Percentiles rank a stretch among this genome's conserved stretches.
phyloP scores from a whole-genome alignment of 2,329 filamentous ascomycete genomes.

The Fusarium udum region DNA sequence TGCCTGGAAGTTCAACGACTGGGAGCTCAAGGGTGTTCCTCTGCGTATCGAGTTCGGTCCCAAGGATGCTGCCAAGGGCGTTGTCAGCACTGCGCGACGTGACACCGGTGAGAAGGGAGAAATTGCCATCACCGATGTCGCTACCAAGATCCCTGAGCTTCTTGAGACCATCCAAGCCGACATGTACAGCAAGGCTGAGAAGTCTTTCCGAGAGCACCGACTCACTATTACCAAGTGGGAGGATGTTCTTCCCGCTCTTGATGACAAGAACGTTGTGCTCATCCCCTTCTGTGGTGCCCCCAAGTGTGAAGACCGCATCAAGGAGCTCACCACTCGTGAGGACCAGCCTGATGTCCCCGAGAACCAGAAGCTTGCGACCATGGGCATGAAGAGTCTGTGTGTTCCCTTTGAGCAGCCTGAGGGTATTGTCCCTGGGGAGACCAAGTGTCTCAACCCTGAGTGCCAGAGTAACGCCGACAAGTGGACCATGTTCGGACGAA shows the following conservation, averaged over 20 bases:
- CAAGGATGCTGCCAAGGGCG: slow-evolving; percentile 87
- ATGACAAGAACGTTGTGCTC: slow-evolving; percentile 90
- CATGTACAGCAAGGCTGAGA: slow-evolving; percentile 80
- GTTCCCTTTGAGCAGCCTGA: slow-evolving; percentile 85
- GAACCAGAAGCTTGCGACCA: slow-evolving; percentile 63
- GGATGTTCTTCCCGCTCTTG: slow-evolving; percentile 88
- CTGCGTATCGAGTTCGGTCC: slow-evolving; percentile 95
- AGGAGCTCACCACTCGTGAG: slow-evolving; percentile 85
- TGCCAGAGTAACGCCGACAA: slow-evolving; percentile 80
- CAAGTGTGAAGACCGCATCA: slow-evolving; percentile 93
- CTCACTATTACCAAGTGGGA: slow-evolving; percentile 87
- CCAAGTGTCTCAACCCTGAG: slow-evolving; percentile 91
- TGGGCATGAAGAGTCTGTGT: slow-evolving; percentile 77
- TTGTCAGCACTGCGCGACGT: slow-evolving; percentile 86
- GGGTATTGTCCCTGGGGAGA: slow-evolving; percentile 80
- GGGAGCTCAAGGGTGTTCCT: slow-evolving; percentile 96
- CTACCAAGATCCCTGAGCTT: slow-evolving; percentile 77
- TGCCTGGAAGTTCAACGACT: slow-evolving; percentile 98
- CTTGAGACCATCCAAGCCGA: slow-evolving; percentile 91
- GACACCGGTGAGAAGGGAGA: slow-evolving; percentile 87
- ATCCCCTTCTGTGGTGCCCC: slow-evolving; percentile 87
- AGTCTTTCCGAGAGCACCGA: slow-evolving; percentile 81
- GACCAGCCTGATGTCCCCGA: slow-evolving; percentile 64
- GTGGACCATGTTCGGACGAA: slow-evolving; percentile 93
- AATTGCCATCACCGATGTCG: slow-evolving; percentile 78